Evolutionary conservation across 2,329 filamentous ascomycete genomes (phyloP).

Genomic region (Penicillium verrucosum): DNA sequence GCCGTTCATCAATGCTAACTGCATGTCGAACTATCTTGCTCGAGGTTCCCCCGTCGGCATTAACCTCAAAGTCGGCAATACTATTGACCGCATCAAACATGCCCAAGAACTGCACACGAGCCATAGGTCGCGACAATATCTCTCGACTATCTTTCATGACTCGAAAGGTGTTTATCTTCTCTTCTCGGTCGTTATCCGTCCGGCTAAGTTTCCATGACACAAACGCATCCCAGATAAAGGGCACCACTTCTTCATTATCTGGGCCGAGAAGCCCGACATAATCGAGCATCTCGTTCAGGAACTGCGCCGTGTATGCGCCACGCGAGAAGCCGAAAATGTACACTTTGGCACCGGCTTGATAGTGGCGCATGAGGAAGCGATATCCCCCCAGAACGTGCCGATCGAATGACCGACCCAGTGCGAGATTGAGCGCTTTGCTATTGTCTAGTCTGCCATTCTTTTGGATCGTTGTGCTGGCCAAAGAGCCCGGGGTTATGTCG

Average conservation of each 20-base stretch:
- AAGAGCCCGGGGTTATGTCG: slow-evolving; percentile 28
- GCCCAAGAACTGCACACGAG: slow-evolving; percentile 22
- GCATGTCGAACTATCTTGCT: slow-evolving; percentile 52
- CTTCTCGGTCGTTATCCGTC: slow-evolving; percentile 4
- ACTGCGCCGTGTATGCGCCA: slow-evolving; percentile 67
- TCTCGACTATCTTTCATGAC: slow-evolving; percentile 78
- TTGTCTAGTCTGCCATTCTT: slow-evolving; percentile 13
- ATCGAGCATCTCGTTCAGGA: slow-evolving; percentile 76
- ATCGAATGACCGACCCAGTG: slow-evolving; percentile 71
- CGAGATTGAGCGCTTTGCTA: slow-evolving; percentile 53
- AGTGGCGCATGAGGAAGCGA: slow-evolving; percentile 69
- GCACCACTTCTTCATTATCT: slow-evolving; percentile 77
- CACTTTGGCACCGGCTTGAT: slow-evolving; percentile 54
- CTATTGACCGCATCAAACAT: slow-evolving; percentile 30
- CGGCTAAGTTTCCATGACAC: slow-evolving; percentile 24
- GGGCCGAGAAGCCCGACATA: slow-evolving; percentile 71
- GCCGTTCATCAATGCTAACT: slow-evolving; percentile 53
- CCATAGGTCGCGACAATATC: slow-evolving; percentile 53
- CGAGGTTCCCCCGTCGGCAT: slow-evolving; percentile 20
- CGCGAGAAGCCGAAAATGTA: slow-evolving; percentile 70
- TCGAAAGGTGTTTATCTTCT: slow-evolving; percentile 53
- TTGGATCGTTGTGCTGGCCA: slow-evolving; percentile 14
- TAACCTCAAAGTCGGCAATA: slow-evolving; percentile 20
- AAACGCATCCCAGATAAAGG: slow-evolving; percentile 66
- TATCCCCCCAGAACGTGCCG: slow-evolving; percentile 77